Evolutionary conservation across 2,329 filamentous ascomycete species (phyloP).

Genomic region (Colletotrichum somersetense): DNA sequence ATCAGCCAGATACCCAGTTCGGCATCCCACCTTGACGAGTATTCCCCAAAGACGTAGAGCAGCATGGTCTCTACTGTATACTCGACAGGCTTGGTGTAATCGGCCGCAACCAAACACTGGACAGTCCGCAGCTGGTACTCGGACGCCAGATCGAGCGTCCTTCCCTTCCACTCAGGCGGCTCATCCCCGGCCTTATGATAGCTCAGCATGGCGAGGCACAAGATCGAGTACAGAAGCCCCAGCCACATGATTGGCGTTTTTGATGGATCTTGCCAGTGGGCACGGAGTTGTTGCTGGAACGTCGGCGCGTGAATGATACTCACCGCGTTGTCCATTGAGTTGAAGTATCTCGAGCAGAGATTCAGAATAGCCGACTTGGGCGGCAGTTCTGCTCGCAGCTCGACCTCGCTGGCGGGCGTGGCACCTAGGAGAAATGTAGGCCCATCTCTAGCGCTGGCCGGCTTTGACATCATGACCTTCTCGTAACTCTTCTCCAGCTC

Average conservation of each 20-base stretch:
- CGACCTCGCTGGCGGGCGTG: conserved; percentile 76
- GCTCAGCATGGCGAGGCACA: conserved; percentile 82
- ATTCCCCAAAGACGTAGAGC: conserved; percentile 81
- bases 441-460: conserved; percentile 70
- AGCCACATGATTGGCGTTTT: conserved; percentile 84
- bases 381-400: conserved; percentile 84
- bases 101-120: conserved; percentile 80
- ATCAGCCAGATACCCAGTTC: conserved; percentile 76
- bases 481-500: conserved; percentile 87
- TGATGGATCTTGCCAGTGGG: conserved; percentile 78
- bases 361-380: conserved; percentile 86
- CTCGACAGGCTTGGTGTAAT: conserved; percentile 81
- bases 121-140: conserved; percentile 80
- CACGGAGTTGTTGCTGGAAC: conserved; percentile 79
- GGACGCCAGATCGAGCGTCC: conserved; percentile 68
- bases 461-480: conserved; percentile 78
- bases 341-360: conserved; percentile 90
- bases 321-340: conserved; percentile 78
- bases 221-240: conserved; percentile 80
- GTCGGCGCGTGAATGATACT: conserved; percentile 86
- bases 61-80: conserved; percentile 85
- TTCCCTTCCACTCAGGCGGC: conserved; percentile 81
- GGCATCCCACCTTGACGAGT: conserved; percentile 78
- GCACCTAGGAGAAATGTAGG: conserved; percentile 85
- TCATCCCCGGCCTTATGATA: conserved; percentile 85